These are phyloP conservation scores for Boletus insuetus DNA, from an alignment of 768 basidiomycete species.

Conservation along the genomic window DNA sequence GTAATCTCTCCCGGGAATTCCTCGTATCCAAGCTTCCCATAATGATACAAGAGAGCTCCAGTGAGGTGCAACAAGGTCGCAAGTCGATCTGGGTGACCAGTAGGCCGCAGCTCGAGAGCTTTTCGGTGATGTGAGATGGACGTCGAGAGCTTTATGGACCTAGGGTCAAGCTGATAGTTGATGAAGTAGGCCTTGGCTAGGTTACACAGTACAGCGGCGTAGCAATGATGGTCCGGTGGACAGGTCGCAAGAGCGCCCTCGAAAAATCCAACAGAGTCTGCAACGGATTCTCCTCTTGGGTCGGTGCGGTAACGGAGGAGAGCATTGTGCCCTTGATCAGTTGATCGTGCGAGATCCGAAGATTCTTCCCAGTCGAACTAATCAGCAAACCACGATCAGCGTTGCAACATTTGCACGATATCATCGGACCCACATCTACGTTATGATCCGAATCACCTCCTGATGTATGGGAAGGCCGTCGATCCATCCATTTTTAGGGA, in stretches of 20 bases:
- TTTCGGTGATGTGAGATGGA: slow-evolving; percentile 3
- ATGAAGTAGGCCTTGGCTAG: slow-evolving; percentile 1
- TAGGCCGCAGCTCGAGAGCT: slow-evolving; percentile 8
- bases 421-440: neutral
- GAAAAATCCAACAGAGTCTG: neutral
- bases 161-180: neutral
- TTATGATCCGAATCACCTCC: neutral
- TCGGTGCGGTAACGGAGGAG: neutral
- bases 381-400: neutral
- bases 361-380: neutral
- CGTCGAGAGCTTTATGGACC: neutral
- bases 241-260: slow-evolving; percentile 2
- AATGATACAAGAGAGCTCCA: neutral
- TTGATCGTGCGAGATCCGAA: neutral
- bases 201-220: slow-evolving; percentile 8
- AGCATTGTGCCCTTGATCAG: slow-evolving; percentile 1
- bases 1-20: neutral
- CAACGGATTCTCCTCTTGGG: neutral
- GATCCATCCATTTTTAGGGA: neutral
- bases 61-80: slow-evolving; percentile 1
- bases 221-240: neutral
- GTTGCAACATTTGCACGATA: too few species aligned
- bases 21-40: neutral
- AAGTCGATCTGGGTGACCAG: slow-evolving; percentile 5
- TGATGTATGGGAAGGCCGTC: neutral